phyloP scores from a whole-genome alignment of 2,329 filamentous ascomycete genomes.

The Cladosporium halotolerans region DNA sequence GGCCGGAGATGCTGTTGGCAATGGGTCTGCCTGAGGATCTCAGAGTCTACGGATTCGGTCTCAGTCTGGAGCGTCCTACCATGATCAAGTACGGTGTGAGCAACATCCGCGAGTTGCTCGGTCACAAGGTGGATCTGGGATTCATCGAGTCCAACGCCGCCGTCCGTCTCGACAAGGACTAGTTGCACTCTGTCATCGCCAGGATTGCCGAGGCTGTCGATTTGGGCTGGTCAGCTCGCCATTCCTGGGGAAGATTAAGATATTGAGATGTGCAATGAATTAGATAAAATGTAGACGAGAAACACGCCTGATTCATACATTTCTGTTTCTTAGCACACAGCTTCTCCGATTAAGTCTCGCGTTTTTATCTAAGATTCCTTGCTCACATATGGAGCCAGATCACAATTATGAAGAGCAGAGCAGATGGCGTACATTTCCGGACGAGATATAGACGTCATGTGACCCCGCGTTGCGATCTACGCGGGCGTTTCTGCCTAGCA shows the following conservation, averaged over 20 bases:
- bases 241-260: neutral
- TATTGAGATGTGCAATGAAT: neutral
- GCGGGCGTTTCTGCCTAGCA: too few relatives aligned
- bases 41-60: slow-evolving; percentile 88
- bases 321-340: neutral
- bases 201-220: neutral
- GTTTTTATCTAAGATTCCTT: too few relatives aligned
- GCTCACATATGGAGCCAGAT: too few relatives aligned
- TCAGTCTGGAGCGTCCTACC: slow-evolving; percentile 87
- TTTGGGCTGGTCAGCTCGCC: neutral
- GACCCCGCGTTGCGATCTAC: too few relatives aligned
- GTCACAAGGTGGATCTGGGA: slow-evolving; percentile 89
- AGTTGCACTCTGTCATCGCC: neutral
- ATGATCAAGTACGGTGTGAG: slow-evolving; percentile 84
- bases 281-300: slow-evolving; percentile 11
- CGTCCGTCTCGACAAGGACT: slow-evolving; percentile 81
- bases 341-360: too few relatives aligned
- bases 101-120: slow-evolving; percentile 87
- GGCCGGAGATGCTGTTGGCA: slow-evolving; percentile 90
- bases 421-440: too few relatives aligned
- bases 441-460: too few relatives aligned
- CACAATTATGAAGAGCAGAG: too few relatives aligned
- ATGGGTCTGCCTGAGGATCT: slow-evolving; percentile 92
- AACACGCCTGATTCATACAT: slow-evolving; percentile 8
- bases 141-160: slow-evolving; percentile 91